Conservation (phyloP, 495 filamentous ascomycete species). For the Penicillium paxilli region DNA sequence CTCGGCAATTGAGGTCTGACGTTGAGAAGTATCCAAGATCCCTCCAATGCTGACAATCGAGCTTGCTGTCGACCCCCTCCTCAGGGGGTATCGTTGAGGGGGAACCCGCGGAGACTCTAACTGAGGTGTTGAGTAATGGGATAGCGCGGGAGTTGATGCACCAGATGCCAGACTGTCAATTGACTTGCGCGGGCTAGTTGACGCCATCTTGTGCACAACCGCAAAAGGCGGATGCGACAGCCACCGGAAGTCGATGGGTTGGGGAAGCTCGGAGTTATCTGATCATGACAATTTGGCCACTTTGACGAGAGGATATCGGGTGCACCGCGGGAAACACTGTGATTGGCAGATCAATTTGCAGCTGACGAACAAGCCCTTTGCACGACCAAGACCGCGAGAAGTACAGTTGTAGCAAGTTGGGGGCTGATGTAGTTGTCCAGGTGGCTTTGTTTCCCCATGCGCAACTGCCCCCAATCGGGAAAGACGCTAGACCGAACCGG, state of each 20-base stretch:
- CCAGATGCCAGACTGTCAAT: slow-evolving; percentile 62
- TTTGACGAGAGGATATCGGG: background rate
- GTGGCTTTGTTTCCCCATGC: slow-evolving; percentile 29
- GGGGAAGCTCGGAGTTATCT: slow-evolving; percentile 36
- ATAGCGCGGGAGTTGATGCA: slow-evolving; percentile 50
- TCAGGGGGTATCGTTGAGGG: slow-evolving; percentile 47
- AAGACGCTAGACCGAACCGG: slow-evolving; percentile 21
- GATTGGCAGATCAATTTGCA: background rate
- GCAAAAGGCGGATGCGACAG: slow-evolving; percentile 39
- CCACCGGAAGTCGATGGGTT: slow-evolving; percentile 35
- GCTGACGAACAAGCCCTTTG: background rate
- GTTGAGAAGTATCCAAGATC: slow-evolving; percentile 65
- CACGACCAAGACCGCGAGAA: background rate
- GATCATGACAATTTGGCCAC: slow-evolving; percentile 42
- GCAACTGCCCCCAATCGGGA: slow-evolving; percentile 37
- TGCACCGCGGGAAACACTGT: background rate
- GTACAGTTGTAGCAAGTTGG: slow-evolving; percentile 7
- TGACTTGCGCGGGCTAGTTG: slow-evolving; percentile 65
- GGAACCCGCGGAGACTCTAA: slow-evolving; percentile 44
- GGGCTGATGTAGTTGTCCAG: slow-evolving; percentile 9
- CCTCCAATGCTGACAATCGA: slow-evolving; percentile 80
- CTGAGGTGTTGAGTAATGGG: slow-evolving; percentile 59
- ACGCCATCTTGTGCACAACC: slow-evolving; percentile 59
- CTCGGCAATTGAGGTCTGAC: slow-evolving; percentile 66
- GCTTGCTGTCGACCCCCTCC: slow-evolving; percentile 83